A percentile compares a stretch with the other conserved stretches of the same genome.
phyloP scores from a whole-genome alignment of 176 grass and related monocot species.

The Panicum miliaceum region DNA sequence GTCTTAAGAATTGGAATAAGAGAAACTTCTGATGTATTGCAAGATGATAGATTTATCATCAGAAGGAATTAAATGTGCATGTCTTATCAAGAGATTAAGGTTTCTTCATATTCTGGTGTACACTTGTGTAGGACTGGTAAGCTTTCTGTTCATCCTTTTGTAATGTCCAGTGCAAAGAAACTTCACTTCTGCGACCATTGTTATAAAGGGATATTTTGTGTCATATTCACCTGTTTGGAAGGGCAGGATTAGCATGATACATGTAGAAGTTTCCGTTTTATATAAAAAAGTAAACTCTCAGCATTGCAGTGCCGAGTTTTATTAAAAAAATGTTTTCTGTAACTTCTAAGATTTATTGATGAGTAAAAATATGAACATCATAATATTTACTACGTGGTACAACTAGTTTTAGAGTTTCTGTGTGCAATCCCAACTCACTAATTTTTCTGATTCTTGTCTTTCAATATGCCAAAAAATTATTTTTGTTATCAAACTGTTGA shows the following conservation, averaged over 20 bases:
- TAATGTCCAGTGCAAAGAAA: neutral
- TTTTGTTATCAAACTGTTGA: neutral
- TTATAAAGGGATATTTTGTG: neutral
- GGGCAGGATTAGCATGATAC: neutral
- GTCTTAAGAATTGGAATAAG: neutral
- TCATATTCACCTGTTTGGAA: neutral
- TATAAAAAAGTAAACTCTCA: neutral
- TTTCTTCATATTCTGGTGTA: neutral
- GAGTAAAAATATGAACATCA: neutral
- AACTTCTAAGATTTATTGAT: neutral
- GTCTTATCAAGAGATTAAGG: neutral
- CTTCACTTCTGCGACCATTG: neutral
- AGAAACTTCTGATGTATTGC: neutral
- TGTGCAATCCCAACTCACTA: neutral
- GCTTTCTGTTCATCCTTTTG: neutral
- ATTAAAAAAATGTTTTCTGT: neutral
- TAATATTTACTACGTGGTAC: neutral
- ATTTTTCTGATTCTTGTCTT: neutral
- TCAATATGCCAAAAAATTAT: neutral
- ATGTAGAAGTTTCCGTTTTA: neutral
- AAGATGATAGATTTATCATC: neutral
- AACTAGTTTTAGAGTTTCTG: neutral
- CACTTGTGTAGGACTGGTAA: neutral
- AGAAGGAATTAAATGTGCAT: neutral
- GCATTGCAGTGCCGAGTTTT: neutral